A percentile compares a stretch with the other conserved stretches of the same genome.
phyloP scores from a whole-genome alignment of 2,329 filamentous ascomycete genomes.

The Coleophoma cylindrospora region DNA sequence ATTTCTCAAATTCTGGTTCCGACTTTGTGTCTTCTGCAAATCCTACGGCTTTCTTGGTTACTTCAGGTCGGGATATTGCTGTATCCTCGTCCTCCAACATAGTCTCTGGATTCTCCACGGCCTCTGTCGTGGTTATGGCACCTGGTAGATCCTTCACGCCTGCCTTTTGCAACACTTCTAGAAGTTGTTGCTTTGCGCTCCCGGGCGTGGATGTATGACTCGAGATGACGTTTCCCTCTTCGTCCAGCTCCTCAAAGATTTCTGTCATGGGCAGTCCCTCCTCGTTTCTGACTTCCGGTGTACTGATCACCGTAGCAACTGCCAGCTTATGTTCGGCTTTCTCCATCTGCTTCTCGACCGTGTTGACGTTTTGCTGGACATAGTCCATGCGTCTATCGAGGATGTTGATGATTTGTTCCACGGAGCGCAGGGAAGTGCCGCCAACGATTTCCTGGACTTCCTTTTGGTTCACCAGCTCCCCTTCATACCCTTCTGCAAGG shows the following conservation, averaged over 20 bases:
- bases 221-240: conserved; percentile 78
- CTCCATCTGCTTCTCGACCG: conserved; percentile 64
- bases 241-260: conserved; percentile 88
- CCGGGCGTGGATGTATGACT: conserved; percentile 63
- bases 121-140: conserved; percentile 3
- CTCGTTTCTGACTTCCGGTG: conserved; percentile 59
- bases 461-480: conserved; percentile 57
- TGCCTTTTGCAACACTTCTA: conserved; percentile 72
- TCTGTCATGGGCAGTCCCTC: conserved; percentile 77
- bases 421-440: conserved; percentile 39
- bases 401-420: conserved; percentile 60
- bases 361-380: conserved; percentile 74
- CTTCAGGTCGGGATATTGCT: conserved; percentile 10
- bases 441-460: conserved; percentile 45
- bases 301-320: conserved; percentile 52
- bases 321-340: conserved; percentile 65
- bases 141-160: conserved; percentile 51
- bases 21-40: conserved; percentile 58
- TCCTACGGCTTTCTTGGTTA: conserved; percentile 52
- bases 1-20: conserved; percentile 21
- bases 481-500: conserved; percentile 45
- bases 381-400: conserved; percentile 81
- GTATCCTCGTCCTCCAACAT: background rate
- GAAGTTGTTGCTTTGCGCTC: conserved; percentile 59
- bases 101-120: background rate